phyloP scores from a whole-genome alignment of 176 grass and related monocot genomes.

The Aechmea fasciata region DNA sequence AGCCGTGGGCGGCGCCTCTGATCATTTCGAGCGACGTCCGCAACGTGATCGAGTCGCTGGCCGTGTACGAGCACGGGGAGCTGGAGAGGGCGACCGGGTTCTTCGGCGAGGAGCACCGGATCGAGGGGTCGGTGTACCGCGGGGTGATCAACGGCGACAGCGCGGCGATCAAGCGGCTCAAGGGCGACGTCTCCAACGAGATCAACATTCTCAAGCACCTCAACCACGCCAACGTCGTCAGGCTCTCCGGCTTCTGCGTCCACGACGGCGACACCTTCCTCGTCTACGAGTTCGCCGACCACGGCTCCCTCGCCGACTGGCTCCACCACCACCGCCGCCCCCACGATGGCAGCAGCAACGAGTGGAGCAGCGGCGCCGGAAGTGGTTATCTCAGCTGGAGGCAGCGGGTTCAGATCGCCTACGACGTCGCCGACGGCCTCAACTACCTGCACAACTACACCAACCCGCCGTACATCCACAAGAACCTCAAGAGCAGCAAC shows the following conservation, averaged over 20 bases:
- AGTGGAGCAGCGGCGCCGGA: not conserved
- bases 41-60: slow-evolving; percentile 43
- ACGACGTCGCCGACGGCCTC: slow-evolving; percentile 59
- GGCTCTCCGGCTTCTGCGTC: slow-evolving; percentile 63
- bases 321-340: slow-evolving; percentile 17
- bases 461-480: slow-evolving; percentile 61
- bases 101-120: slow-evolving; percentile 43
- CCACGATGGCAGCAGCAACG: no score
- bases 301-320: slow-evolving; percentile 66
- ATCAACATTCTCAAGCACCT: slow-evolving; percentile 58
- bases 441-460: slow-evolving; percentile 80
- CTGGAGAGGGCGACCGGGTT: slow-evolving; percentile 49
- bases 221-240: slow-evolving; percentile 61
- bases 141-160: slow-evolving; percentile 66
- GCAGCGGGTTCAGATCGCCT: slow-evolving; percentile 50
- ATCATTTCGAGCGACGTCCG: slow-evolving; percentile 36
- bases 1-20: not conserved
- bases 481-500: slow-evolving; percentile 72
- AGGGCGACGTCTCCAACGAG: slow-evolving; percentile 63
- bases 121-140: slow-evolving; percentile 47
- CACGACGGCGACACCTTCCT: slow-evolving; percentile 65
- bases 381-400: slow-evolving; percentile 26
- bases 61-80: slow-evolving; percentile 51
- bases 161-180: slow-evolving; percentile 55
- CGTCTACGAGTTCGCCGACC: slow-evolving; percentile 58